Conservation (phyloP, 805 yeast species). For the Vanderwaltozyma verrucispora region DNA sequence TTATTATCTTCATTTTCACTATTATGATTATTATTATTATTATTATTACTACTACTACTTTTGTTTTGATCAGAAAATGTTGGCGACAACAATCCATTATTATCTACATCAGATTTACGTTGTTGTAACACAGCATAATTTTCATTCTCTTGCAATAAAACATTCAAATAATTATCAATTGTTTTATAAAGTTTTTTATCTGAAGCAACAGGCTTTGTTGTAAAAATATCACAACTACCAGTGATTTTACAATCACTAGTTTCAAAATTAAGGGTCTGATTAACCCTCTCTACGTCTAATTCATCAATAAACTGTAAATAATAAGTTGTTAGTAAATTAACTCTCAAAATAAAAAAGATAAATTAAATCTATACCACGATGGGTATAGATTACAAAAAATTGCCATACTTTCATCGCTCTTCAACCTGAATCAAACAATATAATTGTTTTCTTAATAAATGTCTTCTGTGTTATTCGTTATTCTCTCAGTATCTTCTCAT, state of each 20-base stretch:
- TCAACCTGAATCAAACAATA: too few species aligned
- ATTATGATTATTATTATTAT: background rate
- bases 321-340: background rate
- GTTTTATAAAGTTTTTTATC: constrained; percentile 84
- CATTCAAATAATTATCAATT: constrained; percentile 69
- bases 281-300: constrained; percentile 83
- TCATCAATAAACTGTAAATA: constrained; percentile 59
- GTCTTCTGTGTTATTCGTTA: too few species aligned
- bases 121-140: constrained; percentile 24
- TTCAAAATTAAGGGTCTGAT: constrained; percentile 73
- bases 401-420: too few species aligned
- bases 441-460: too few species aligned
- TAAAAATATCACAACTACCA: constrained; percentile 88
- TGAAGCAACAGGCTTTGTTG: constrained; percentile 86
- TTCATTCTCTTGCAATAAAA: constrained; percentile 32
- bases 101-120: constrained; percentile 2
- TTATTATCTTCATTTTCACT: background rate
- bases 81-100: constrained; percentile 5
- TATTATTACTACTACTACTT: background rate
- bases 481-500: too few species aligned
- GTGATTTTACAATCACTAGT: constrained; percentile 64
- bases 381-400: too few species aligned
- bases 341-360: too few species aligned
- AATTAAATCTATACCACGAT: too few species aligned
- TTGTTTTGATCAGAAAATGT: constrained; percentile 5